Conservation (phyloP, 257 asterid genomes). For the Forsythia suspensa region DNA sequence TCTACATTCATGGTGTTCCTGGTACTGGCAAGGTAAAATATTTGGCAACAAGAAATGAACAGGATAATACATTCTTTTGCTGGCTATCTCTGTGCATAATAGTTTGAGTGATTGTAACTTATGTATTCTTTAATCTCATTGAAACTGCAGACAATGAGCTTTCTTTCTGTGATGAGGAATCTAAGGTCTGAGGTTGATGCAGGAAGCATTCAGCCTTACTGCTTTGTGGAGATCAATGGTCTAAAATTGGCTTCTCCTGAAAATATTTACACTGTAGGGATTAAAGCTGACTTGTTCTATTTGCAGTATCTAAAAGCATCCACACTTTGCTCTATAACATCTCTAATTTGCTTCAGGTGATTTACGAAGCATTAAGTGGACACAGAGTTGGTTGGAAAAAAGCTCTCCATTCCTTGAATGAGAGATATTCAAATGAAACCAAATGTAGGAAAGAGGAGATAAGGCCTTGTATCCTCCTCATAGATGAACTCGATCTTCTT, state of each 20-base stretch:
- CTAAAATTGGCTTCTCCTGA: slow-evolving; percentile 96
- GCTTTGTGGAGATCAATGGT: slow-evolving; percentile 94
- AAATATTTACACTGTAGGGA: slow-evolving; percentile 75
- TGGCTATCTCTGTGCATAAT: slow-evolving; percentile 7
- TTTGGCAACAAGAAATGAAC: not conserved
- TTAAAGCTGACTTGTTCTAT: slow-evolving; percentile 14
- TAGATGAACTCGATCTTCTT: slow-evolving; percentile 91
- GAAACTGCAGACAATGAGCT: slow-evolving; percentile 89
- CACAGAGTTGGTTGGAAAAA: slow-evolving; percentile 94
- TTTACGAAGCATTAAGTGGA: slow-evolving; percentile 85
- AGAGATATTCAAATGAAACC: slow-evolving; percentile 68
- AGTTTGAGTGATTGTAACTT: slow-evolving; percentile 15
- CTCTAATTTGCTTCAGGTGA: slow-evolving; percentile 62
- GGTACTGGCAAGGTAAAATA: slow-evolving; percentile 94
- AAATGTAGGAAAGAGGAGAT: slow-evolving; percentile 47
- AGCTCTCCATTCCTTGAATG: slow-evolving; percentile 82
- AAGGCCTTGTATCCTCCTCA: slow-evolving; percentile 88
- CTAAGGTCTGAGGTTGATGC: slow-evolving; percentile 84
- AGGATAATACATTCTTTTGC: slow-evolving; percentile 7
- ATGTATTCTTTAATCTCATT: slow-evolving; percentile 23
- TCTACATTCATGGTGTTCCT: slow-evolving; percentile 97
- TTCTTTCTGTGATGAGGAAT: slow-evolving; percentile 78
- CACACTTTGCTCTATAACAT: slow-evolving; percentile 7
- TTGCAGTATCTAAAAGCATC: slow-evolving; percentile 2
- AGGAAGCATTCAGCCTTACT: slow-evolving; percentile 71